A percentile compares a stretch with the other conserved stretches of the same genome.
Conservation (phyloP, 208 protist genomes). For the Acanthamoeba castellanii region DNA sequence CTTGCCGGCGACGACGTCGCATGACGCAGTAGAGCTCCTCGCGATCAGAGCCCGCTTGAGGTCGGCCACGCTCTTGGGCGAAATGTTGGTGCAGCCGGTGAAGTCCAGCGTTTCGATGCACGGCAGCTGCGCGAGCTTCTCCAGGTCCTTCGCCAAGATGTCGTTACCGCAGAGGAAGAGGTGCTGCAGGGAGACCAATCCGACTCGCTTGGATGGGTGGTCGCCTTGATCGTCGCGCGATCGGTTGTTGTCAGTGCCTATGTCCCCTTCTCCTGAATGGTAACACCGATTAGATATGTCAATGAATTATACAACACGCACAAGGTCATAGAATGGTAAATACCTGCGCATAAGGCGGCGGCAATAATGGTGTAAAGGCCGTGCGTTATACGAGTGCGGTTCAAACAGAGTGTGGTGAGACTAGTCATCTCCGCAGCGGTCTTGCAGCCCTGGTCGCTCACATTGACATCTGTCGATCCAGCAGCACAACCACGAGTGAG, state of each 20-base stretch:
- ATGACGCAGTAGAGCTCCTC: not conserved
- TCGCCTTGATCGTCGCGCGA: no score
- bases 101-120: constrained; percentile 3
- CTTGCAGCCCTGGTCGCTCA: not conserved
- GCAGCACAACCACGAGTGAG: no score
- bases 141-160: not conserved
- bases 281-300: no score
- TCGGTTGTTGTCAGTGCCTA: no score
- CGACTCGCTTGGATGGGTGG: not conserved
- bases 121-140: not conserved
- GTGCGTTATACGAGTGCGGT: not conserved
- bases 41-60: not conserved
- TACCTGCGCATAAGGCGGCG: not conserved
- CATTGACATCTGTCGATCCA: not conserved
- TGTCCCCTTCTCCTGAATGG: no score
- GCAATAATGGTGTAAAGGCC: not conserved
- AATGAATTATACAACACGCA: no score
- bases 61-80: not conserved
- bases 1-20: constrained; percentile 4
- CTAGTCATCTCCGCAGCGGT: not conserved
- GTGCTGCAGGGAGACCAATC: not conserved
- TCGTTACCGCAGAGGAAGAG: constrained; percentile 5
- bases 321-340: no score
- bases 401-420: not conserved
- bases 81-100: constrained; percentile 24